Base-by-base conservation (phyloP, 208 protist genomes). In the Crithidia expoeki region DNA sequence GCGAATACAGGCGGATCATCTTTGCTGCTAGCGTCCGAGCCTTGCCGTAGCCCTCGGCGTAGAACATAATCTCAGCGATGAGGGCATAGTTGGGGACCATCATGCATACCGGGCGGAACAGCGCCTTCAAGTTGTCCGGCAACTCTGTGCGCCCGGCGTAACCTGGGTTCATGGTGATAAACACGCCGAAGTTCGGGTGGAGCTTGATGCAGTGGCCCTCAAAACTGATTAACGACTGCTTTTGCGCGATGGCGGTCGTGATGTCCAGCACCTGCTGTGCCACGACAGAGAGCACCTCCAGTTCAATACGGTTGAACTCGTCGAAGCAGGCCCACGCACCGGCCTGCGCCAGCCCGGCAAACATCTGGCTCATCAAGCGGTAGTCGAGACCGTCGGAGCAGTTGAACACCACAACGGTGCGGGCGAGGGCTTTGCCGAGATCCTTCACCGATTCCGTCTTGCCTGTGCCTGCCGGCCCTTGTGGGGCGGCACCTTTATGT, bases 301-400 rank as follows among this genome's bases (percentile, higher is more conserved):
- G 92, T 55, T 99, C 96, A 83, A 99, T 99, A 75, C 98, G 93
- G 83, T 99, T 99, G 90, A 99, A 99, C 85, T 99, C 98, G 86
- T 99, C 98, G 82, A 99, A 99, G 86, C 98, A 99, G 19, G 96
- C 93, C 97, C 97, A 99, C 30, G 98, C 97, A 34, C 98, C 98
- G 36, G 89, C 93, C 68, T 97, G 94, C 17, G 94, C 94, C 5
- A 98, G 86, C 7, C 97, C 97, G 63, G 97, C 95, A 80, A 98
- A 98, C 89, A 98, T 98, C 68, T 95, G 92, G 58, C 88, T 95
- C 92, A 98, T 95, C 71, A 94, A 97, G 68, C 88, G 92, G 83
- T 98, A 98, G 74, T 98, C 96, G 42, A 98, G 93, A 55, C 97
- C 94, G 73, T 97, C 94, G 51, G 93, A 97, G 83, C 97, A 98